Conservation (phyloP, 495 filamentous ascomycete species). For the Aspergillus mulundensis region DNA sequence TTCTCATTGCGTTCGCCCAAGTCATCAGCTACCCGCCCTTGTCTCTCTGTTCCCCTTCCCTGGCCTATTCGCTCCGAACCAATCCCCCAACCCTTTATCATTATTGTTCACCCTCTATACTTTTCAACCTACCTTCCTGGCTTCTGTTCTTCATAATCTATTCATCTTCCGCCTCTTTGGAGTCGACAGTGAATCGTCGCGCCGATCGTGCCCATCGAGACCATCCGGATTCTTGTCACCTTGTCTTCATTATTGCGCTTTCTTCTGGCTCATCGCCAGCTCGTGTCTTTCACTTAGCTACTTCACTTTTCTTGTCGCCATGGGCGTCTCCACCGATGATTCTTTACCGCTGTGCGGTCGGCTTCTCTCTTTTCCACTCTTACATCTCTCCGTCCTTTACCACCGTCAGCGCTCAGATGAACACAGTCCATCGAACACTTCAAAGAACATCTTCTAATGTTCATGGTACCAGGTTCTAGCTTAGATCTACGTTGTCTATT, state of each 20-base stretch:
- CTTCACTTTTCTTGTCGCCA: slow-evolving; percentile 11
- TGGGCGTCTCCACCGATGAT: slow-evolving; percentile 9
- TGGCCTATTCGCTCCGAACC: slow-evolving; percentile 10
- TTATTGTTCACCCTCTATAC: slow-evolving; percentile 4
- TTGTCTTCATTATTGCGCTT: slow-evolving; percentile 14
- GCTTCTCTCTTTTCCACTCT: slow-evolving; percentile 9
- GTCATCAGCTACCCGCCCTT: slow-evolving; percentile 11
- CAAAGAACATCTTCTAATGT: slow-evolving; percentile 35
- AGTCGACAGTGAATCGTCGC: slow-evolving; percentile 19
- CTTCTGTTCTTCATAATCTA: slow-evolving; percentile 20
- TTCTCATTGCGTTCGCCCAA: slow-evolving; percentile 19
- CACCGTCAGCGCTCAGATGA: slow-evolving; percentile 20
- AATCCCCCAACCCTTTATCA: slow-evolving; percentile 16
- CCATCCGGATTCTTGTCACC: slow-evolving; percentile 16
- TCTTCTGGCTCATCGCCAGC: slow-evolving; percentile 18
- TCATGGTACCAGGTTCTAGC: slow-evolving; percentile 41
- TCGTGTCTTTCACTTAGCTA: slow-evolving; percentile 18
- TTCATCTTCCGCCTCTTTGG: not conserved
- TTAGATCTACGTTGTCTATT: slow-evolving; percentile 15
- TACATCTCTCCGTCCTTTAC: slow-evolving; percentile 16
- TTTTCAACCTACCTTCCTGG: slow-evolving; percentile 8
- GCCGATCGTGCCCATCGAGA: slow-evolving; percentile 22
- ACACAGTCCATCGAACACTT: slow-evolving; percentile 20
- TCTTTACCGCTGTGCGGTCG: slow-evolving; percentile 7
- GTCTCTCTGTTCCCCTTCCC: slow-evolving; percentile 24